Conservation (phyloP, 2,329 filamentous ascomycete species). For the Teratosphaeria zuluensis region DNA sequence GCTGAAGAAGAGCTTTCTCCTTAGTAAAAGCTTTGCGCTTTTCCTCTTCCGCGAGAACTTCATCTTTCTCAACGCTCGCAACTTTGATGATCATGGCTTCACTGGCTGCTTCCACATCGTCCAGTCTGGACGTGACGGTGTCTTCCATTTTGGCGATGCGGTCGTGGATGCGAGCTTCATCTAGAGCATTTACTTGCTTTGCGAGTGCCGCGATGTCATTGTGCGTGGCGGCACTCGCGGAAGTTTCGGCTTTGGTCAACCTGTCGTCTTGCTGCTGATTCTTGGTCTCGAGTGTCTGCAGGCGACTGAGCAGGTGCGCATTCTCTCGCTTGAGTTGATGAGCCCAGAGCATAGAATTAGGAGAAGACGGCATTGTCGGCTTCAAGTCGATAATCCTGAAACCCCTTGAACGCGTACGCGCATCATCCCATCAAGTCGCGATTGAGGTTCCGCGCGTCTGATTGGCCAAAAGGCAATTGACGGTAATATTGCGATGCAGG, state of each 20-base stretch:
- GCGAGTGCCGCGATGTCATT: conserved; percentile 8
- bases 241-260: conserved; percentile 4
- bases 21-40: conserved; percentile 9
- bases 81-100: conserved; percentile 12
- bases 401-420: background rate
- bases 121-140: conserved; percentile 3
- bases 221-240: conserved; percentile 1
- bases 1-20: conserved; percentile 14
- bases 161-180: conserved; percentile 1
- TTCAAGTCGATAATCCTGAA: background rate
- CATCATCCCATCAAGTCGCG: background rate
- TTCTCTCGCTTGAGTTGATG: conserved; percentile 32
- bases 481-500: background rate
- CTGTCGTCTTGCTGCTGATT: conserved; percentile 6
- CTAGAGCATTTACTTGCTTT: conserved; percentile 9
- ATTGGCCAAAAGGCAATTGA: background rate
- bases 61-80: conserved; percentile 7
- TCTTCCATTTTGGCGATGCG: conserved; percentile 3
- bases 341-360: conserved; percentile 29
- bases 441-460: background rate
- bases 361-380: conserved; percentile 9
- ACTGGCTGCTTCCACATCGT: conserved; percentile 7
- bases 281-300: conserved; percentile 26
- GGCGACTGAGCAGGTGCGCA: conserved; percentile 24
- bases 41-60: conserved; percentile 5